phyloP scores from a whole-genome alignment of 495 filamentous ascomycete species.

The Glutinoglossum americanum region DNA sequence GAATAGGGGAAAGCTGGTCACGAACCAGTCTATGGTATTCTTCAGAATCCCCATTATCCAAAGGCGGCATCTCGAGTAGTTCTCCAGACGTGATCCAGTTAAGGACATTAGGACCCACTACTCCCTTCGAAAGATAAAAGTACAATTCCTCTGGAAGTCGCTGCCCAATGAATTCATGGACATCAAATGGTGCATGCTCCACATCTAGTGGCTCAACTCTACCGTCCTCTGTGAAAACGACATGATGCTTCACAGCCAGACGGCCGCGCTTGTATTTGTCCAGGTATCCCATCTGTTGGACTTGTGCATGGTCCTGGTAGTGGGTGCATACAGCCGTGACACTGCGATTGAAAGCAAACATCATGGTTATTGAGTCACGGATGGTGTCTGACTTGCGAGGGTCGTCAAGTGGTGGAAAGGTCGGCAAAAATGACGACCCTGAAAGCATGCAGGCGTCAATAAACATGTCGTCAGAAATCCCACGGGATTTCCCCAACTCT shows the following conservation, averaged over 20 bases:
- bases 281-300: constrained; percentile 50
- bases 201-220: constrained; percentile 48
- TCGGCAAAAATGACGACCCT: constrained; percentile 56
- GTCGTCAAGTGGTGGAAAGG: constrained; percentile 54
- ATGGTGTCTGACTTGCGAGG: constrained; percentile 30
- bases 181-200: constrained; percentile 49
- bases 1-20: constrained; percentile 43
- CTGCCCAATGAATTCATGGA: constrained; percentile 73
- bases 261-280: constrained; percentile 67
- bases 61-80: constrained; percentile 48
- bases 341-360: constrained; percentile 39
- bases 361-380: constrained; percentile 46
- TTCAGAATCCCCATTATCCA: constrained; percentile 59
- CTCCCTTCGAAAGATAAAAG: constrained; percentile 67
- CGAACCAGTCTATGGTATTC: constrained; percentile 66
- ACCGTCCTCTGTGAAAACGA: constrained; percentile 54
- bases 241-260: constrained; percentile 71
- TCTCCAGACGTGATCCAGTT: constrained; percentile 63
- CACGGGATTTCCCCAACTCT: constrained; percentile 30
- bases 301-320: constrained; percentile 47
- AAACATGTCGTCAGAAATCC: constrained; percentile 47
- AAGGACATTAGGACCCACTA: constrained; percentile 58
- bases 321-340: constrained; percentile 43
- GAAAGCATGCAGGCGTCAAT: constrained; percentile 65
- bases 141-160: constrained; percentile 82